Evolutionary conservation across 1,284 basidiomycete genomes (phyloP).

Genomic region (Sporisorium iseilematis-ciliati): DNA sequence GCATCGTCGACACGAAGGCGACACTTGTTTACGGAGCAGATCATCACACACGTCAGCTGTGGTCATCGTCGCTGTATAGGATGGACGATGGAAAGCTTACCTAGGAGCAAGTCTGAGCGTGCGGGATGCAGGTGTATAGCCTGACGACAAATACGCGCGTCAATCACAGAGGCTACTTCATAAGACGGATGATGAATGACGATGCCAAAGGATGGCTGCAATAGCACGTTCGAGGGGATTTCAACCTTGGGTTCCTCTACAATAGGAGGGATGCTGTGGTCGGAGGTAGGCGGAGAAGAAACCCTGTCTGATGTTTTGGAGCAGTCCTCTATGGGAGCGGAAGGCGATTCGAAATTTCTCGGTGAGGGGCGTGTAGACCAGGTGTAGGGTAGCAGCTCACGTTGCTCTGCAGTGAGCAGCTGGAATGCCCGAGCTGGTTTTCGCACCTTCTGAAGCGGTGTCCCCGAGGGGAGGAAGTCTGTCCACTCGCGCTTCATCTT

Average conservation of each 20-base stretch:
- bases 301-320: background rate
- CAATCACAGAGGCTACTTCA: background rate
- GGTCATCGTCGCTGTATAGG: background rate
- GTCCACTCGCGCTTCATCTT: constrained; percentile 1
- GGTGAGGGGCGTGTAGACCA: background rate
- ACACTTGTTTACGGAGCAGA: background rate
- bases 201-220: constrained; percentile 7
- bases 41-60: background rate
- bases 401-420: constrained; percentile 1
- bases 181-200: too few species aligned
- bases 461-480: background rate
- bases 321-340: background rate
- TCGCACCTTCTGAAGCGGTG: background rate
- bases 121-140: constrained; percentile 5
- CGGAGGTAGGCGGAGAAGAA: background rate
- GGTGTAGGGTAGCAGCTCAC: background rate
- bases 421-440: background rate
- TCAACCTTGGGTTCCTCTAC: background rate
- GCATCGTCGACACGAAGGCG: constrained; percentile 11
- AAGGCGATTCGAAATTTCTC: background rate
- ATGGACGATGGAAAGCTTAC: background rate
- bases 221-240: background rate
- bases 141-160: constrained; percentile 4
- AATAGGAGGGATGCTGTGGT: too few species aligned
- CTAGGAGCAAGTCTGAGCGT: constrained; percentile 11